These are phyloP conservation scores for Ganoderma lucidum DNA, from an alignment of 1,284 basidiomycete genomes.

Conservation along the genomic window DNA sequence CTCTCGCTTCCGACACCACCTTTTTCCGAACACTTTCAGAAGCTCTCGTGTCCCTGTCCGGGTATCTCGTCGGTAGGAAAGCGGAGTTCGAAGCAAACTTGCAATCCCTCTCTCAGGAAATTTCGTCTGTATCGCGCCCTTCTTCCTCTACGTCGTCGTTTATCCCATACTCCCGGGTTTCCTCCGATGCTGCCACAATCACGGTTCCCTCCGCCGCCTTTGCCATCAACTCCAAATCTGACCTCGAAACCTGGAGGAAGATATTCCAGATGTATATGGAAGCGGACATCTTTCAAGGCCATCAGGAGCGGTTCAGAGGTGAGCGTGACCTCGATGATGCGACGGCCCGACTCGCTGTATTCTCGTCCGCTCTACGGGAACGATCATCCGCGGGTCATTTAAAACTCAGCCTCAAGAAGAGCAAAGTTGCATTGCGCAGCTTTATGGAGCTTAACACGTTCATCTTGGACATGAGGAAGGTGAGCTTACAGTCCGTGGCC, in stretches of 20 bases:
- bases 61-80: conserved; percentile 70
- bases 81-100: conserved; percentile 73
- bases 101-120: conserved; percentile 62
- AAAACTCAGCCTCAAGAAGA: conserved; percentile 70
- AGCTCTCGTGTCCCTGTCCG: conserved; percentile 75
- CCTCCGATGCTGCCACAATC: conserved; percentile 48
- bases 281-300: conserved; percentile 86
- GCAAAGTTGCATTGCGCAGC: conserved; percentile 72
- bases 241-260: conserved; percentile 93
- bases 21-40: conserved; percentile 86
- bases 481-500: conserved; percentile 37
- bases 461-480: conserved; percentile 88
- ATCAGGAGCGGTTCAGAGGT: conserved; percentile 77
- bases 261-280: conserved; percentile 93
- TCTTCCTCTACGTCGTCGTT: conserved; percentile 55
- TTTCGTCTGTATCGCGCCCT: conserved; percentile 70
- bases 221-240: conserved; percentile 51
- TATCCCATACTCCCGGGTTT: conserved; percentile 54
- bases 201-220: conserved; percentile 30
- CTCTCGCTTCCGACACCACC: conserved; percentile 80
- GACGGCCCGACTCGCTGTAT: conserved; percentile 76
- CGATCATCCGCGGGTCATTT: conserved; percentile 64
- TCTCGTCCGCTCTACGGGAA: conserved; percentile 73
- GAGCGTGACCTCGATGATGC: conserved; percentile 80
- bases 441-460: conserved; percentile 87